Evolutionary conservation across 768 basidiomycete genomes (phyloP).

Genomic region (Lactarius psammicola): DNA sequence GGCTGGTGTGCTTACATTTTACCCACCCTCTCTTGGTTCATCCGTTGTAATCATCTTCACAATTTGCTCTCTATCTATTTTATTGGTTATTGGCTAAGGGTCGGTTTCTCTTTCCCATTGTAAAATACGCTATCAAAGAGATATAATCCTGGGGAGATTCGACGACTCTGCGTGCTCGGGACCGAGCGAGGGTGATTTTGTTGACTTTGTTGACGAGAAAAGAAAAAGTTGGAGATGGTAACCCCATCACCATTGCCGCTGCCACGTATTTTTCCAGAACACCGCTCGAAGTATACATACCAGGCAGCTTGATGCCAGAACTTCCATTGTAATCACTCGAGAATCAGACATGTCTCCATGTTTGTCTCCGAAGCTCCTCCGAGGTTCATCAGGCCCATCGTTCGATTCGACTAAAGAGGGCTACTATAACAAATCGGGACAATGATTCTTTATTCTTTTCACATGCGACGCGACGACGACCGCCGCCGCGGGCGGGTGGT

Average conservation of each 20-base stretch:
- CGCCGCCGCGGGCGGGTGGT: no score
- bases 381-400: neutral
- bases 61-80: neutral
- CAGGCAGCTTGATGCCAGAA: neutral
- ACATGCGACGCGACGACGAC: no score
- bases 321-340: neutral
- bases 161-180: neutral
- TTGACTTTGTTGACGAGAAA: neutral
- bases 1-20: neutral
- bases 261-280: neutral
- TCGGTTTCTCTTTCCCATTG: slow-evolving; percentile 9
- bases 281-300: neutral
- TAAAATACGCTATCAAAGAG: slow-evolving; percentile 1
- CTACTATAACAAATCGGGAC: no score
- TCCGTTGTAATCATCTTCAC: neutral
- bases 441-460: no score
- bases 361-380: neutral
- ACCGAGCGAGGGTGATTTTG: neutral
- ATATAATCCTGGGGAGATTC: neutral
- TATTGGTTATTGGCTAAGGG: neutral
- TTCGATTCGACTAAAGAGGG: no score
- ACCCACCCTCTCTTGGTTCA: neutral
- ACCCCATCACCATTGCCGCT: neutral
- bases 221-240: neutral
- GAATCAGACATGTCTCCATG: neutral